Evolutionary conservation across 2,329 filamentous ascomycete species (phyloP).

Genomic region (Fusarium torulosum): DNA sequence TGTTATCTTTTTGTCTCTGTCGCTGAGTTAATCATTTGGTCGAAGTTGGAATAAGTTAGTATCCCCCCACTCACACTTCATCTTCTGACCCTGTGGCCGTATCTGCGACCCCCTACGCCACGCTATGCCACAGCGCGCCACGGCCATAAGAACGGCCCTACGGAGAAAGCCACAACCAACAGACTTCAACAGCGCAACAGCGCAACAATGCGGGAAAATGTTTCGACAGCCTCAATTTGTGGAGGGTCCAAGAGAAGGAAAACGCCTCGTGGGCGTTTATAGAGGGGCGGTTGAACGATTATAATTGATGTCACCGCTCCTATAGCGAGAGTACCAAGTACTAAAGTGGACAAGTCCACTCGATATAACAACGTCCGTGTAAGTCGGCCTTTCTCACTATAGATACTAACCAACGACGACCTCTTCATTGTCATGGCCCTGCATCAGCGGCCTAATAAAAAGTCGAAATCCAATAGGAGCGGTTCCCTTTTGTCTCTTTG

Average conservation of each 20-base stretch:
- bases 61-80: slow-evolving; percentile 33
- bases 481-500: neutral
- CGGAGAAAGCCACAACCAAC: slow-evolving; percentile 33
- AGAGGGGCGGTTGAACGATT: neutral
- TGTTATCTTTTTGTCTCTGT: neutral
- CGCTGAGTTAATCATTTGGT: slow-evolving; percentile 36
- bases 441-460: slow-evolving; percentile 1
- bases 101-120: slow-evolving; percentile 47
- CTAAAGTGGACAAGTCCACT: neutral
- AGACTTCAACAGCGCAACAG: slow-evolving; percentile 11
- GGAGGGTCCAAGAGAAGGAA: neutral
- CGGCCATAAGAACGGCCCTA: slow-evolving; percentile 33
- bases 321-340: neutral
- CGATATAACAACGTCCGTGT: slow-evolving; percentile 3
- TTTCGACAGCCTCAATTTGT: slow-evolving; percentile 31
- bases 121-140: slow-evolving; percentile 38
- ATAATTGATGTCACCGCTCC: slow-evolving; percentile 12
- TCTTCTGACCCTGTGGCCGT: slow-evolving; percentile 39
- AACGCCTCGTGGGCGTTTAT: slow-evolving; percentile 29
- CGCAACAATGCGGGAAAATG: slow-evolving; percentile 9
- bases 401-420: neutral
- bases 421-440: neutral
- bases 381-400: slow-evolving; percentile 13
- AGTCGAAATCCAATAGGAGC: neutral
- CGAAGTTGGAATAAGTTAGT: slow-evolving; percentile 39